These are phyloP conservation scores for Singerocomus rubriflavus DNA, from an alignment of 1,284 basidiomycete species.

Conservation along the genomic window DNA sequence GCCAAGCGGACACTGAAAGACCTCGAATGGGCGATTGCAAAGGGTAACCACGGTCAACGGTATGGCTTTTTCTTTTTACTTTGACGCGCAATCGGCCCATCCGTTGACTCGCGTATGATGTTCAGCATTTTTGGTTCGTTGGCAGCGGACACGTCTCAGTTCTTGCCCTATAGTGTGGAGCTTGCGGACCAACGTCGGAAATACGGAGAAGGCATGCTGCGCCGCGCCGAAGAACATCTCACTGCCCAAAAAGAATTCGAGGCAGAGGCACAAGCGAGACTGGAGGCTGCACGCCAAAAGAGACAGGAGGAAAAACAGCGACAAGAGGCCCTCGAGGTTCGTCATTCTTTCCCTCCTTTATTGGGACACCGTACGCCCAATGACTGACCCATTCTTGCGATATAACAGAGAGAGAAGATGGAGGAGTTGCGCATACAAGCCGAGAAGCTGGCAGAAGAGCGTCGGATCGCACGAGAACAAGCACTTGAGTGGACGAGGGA, in stretches of 20 bases:
- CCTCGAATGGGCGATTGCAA: slow-evolving; percentile 71
- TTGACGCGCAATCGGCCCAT: not conserved
- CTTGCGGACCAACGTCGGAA: slow-evolving; percentile 85
- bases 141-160: slow-evolving; percentile 65
- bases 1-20: slow-evolving; percentile 79
- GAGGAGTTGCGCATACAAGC: slow-evolving; percentile 60
- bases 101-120: not conserved
- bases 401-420: slow-evolving; percentile 48
- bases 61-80: slow-evolving; percentile 35
- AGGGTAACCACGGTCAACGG: slow-evolving; percentile 88
- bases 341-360: not conserved
- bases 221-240: slow-evolving; percentile 77
- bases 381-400: not conserved
- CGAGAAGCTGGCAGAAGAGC: slow-evolving; percentile 71
- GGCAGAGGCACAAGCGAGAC: slow-evolving; percentile 64
- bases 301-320: slow-evolving; percentile 65
- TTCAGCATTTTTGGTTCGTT: slow-evolving; percentile 78
- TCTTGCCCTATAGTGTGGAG: slow-evolving; percentile 82
- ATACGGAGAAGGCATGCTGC: slow-evolving; percentile 83
- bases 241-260: slow-evolving; percentile 74
- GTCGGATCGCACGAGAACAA: slow-evolving; percentile 74
- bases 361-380: not conserved
- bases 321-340: slow-evolving; percentile 58
- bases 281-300: slow-evolving; percentile 69
- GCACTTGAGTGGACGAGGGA: slow-evolving; percentile 73